phyloP scores from a whole-genome alignment of 345 rosid species.

The Physaria fendleri region DNA sequence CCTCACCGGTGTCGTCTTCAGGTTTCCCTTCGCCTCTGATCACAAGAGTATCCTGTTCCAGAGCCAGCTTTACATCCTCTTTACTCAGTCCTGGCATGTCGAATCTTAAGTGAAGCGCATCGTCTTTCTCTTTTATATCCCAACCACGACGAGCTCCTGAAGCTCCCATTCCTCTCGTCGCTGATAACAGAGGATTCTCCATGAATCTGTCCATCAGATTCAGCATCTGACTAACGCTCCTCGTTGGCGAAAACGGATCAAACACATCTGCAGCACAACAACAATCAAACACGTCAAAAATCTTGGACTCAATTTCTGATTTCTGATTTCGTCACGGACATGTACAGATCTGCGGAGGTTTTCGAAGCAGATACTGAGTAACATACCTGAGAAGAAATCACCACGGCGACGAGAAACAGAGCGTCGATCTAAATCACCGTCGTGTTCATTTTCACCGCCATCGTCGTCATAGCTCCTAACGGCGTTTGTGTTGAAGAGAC shows the following conservation, averaged over 20 bases:
- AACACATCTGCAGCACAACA: constrained; percentile 35
- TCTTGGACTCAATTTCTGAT: not conserved
- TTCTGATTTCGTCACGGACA: not conserved
- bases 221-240: constrained; percentile 58
- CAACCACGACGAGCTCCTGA: constrained; percentile 34
- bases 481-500: constrained; percentile 42
- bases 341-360: not conserved
- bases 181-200: constrained; percentile 44
- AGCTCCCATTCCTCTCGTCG: constrained; percentile 35
- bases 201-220: constrained; percentile 55
- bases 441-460: constrained; percentile 5
- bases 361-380: too few relatives aligned
- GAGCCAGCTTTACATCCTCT: constrained; percentile 48
- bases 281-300: not conserved
- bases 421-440: constrained; percentile 16
- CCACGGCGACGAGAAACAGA: constrained; percentile 35
- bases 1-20: constrained; percentile 23
- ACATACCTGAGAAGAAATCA: constrained; percentile 45
- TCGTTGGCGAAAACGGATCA: constrained; percentile 55
- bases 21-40: constrained; percentile 53
- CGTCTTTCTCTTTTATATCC: constrained; percentile 49
- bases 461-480: constrained; percentile 24
- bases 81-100: constrained; percentile 60
- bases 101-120: constrained; percentile 30
- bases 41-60: constrained; percentile 59